phyloP scores from a whole-genome alignment of 306 rosid species.

The Pterocarpus santalinus region DNA sequence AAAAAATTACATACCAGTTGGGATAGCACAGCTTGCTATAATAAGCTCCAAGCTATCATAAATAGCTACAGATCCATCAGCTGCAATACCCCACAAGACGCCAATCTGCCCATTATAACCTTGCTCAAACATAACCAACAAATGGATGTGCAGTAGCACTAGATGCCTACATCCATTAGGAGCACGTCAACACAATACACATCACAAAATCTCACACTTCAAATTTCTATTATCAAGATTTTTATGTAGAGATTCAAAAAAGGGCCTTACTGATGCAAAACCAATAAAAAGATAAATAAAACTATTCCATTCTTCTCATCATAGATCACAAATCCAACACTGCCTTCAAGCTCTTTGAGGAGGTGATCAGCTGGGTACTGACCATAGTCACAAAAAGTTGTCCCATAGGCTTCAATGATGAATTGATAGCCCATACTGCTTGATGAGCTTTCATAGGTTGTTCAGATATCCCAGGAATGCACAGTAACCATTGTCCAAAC shows the following conservation, averaged over 20 bases:
- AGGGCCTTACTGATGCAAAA: conserved; percentile 70
- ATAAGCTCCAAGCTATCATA: conserved; percentile 75
- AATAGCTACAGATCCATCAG: conserved; percentile 81
- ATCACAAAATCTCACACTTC: conserved; percentile 4
- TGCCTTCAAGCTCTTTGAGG: conserved; percentile 87
- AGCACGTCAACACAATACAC: neutral
- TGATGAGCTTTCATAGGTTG: conserved; percentile 74
- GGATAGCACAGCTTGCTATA: conserved; percentile 88
- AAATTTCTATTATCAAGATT: neutral
- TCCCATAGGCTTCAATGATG: conserved; percentile 78
- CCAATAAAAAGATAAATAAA: conserved; percentile 31
- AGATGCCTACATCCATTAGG: neutral
- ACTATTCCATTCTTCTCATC: conserved; percentile 69
- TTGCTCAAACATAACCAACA: conserved; percentile 53
- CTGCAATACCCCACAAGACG: conserved; percentile 84
- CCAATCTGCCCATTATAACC: conserved; percentile 71
- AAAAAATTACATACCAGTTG: conserved; percentile 63
- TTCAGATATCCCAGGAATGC: conserved; percentile 72
- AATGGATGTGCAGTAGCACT: neutral
- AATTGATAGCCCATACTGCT: conserved; percentile 83
- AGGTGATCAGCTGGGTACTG: conserved; percentile 98
- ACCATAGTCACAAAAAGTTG: conserved; percentile 79
- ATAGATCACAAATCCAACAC: conserved; percentile 78
- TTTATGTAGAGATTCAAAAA: neutral
- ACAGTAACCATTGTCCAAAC: conserved; percentile 80